Conservation (phyloP, 495 filamentous ascomycete species). For the Articulospora tetracladia region DNA sequence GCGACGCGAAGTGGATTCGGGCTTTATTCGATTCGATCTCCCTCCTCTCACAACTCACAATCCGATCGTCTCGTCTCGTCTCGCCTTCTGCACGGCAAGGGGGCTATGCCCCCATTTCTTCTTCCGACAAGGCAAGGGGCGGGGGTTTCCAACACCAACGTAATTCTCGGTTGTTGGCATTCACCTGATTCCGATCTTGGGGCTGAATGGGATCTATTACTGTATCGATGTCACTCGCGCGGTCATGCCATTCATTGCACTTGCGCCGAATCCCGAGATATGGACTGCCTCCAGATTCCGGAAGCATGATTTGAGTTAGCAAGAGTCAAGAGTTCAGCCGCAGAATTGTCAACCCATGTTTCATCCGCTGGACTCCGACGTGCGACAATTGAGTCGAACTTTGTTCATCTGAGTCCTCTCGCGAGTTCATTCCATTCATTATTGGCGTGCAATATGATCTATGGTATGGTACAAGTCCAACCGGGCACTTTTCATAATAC, state of each 20-base stretch:
- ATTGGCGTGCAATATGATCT: slow-evolving; percentile 26
- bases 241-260: background rate
- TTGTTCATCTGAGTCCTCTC: background rate
- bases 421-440: slow-evolving; percentile 21
- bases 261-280: background rate
- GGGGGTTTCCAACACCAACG: too few relatives aligned
- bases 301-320: background rate
- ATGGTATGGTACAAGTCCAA: slow-evolving; percentile 25
- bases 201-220: background rate
- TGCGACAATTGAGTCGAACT: background rate
- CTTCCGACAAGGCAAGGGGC: background rate
- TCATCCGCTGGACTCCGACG: background rate
- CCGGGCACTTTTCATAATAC: slow-evolving; percentile 21
- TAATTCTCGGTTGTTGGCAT: background rate
- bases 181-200: background rate
- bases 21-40: too few relatives aligned
- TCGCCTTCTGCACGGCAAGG: background rate
- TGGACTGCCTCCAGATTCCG: background rate
- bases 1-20: too few relatives aligned
- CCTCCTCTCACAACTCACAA: too few relatives aligned
- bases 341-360: background rate
- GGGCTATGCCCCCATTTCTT: background rate
- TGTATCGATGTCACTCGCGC: too few relatives aligned
- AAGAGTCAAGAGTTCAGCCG: background rate
- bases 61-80: background rate